Evolutionary conservation across 768 basidiomycete species (phyloP).

Genomic region (Boletus tomentosulus): DNA sequence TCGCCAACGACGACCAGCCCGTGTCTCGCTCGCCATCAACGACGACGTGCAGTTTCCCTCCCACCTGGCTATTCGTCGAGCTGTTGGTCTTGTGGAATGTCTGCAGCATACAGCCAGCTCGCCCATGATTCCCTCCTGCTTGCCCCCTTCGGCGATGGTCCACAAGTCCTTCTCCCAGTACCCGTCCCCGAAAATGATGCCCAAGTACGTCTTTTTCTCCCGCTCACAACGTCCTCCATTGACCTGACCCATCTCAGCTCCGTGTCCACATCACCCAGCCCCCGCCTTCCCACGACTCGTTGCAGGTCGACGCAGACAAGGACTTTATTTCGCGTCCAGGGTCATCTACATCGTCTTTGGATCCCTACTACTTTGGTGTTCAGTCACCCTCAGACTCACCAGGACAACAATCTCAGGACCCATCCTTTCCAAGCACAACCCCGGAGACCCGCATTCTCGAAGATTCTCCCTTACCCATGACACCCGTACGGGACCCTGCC

Average conservation of each 20-base stretch:
- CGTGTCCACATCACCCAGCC: slow-evolving; percentile 47
- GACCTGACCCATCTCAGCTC: slow-evolving; percentile 33
- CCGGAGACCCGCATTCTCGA: slow-evolving; percentile 51
- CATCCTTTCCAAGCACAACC: slow-evolving; percentile 45
- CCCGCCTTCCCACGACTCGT: slow-evolving; percentile 26
- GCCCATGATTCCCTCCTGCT: slow-evolving; percentile 32
- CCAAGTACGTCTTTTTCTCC: slow-evolving; percentile 9
- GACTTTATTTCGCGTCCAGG: slow-evolving; percentile 54
- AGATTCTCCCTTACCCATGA: slow-evolving; percentile 61
- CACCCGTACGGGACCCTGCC: slow-evolving; percentile 74
- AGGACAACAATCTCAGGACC: slow-evolving; percentile 38
- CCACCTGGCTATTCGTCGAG: slow-evolving; percentile 9
- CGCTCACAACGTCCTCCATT: not conserved
- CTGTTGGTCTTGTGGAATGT: slow-evolving; percentile 39
- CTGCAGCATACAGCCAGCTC: slow-evolving; percentile 38
- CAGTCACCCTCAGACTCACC: slow-evolving; percentile 69
- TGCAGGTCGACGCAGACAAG: slow-evolving; percentile 42
- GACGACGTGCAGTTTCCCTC: not conserved
- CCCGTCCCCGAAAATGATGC: slow-evolving; percentile 23
- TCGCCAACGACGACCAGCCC: slow-evolving; percentile 29
- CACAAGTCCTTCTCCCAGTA: slow-evolving; percentile 22
- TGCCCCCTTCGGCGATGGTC: slow-evolving; percentile 49
- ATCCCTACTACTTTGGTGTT: slow-evolving; percentile 84
- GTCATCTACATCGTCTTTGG: slow-evolving; percentile 77
- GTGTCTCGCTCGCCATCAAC: not conserved